Evolutionary conservation across 352 stramenopile species (phyloP), one percentile per base, ranked within the genome.

Genomic region (Phytophthora chlamydospora): DNA sequence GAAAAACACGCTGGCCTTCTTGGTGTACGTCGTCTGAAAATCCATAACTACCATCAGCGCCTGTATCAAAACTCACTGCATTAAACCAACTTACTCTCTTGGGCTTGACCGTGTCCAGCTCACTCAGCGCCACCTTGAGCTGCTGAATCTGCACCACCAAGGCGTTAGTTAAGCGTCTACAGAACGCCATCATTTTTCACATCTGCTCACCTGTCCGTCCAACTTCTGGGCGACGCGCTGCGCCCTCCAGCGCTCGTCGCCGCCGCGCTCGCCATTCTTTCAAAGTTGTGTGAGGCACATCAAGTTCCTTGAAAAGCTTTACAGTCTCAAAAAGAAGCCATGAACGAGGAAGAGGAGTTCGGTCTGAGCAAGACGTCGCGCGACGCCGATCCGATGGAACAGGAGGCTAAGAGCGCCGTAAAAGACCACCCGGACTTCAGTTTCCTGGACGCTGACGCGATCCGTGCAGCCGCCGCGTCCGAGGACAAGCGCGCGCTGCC

Each of bases 1-100:
- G 41, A 95, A 95, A 46, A 90, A 90, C 35, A 92, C 75, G 17
- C 85, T 90, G 27, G 78, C 76, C 21, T 73, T 72, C 71, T 90
- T 88, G 11, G 84, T 71, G 50, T 84, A 95, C 4, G 86, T 91
- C 17, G 68, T 38, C 86, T 95, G 40, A 13, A 33, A 31, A 17
- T 41, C 1, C 34, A 46, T 17, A 43, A 40, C 9, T 6, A 50
- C 1, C 17, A 6, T 29, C 16, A 27, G 1, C 17, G 4, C 29
- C 13, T 11, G 16, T 31, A 31, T 11, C 40, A 68, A n/a, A 34
- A 27, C 32, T 42, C 42, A 40, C 14, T 19, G 0, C 16, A 53
- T 21, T 9, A 34, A 44, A 4, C 16, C 14, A n/a, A 16, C 57
- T 2, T 45, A 92, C 84, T 71, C 85, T 90, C 34, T 88, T 89